phyloP scores from a whole-genome alignment of 1,139 yeast genomes.

The Taiozyma sp. region DNA sequence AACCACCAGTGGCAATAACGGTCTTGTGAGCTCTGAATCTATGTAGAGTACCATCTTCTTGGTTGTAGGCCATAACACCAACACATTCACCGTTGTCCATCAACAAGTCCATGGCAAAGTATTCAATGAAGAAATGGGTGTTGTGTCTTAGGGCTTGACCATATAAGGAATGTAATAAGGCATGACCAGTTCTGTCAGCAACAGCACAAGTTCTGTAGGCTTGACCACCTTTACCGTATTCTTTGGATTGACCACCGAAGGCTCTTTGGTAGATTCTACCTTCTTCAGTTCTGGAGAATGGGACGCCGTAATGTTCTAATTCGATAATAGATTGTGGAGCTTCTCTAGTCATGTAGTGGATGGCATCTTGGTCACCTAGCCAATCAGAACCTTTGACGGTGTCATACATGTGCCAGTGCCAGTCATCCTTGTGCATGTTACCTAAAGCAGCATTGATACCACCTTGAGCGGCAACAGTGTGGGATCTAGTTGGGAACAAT shows the following conservation, averaged over 20 bases:
- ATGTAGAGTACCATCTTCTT: conserved; percentile 98
- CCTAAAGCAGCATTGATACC: conserved; percentile 97
- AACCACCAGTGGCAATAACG: conserved; percentile 97
- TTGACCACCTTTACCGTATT: conserved; percentile 97
- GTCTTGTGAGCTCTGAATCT: conserved; percentile 97
- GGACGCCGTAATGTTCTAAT: conserved; percentile 97
- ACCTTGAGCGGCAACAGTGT: conserved; percentile 99
- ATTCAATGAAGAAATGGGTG: conserved; percentile 97
- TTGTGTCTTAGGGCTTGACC: conserved; percentile 97
- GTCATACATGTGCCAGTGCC: conserved; percentile 99
- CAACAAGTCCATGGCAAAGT: conserved; percentile 89
- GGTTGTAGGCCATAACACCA: conserved; percentile 96
- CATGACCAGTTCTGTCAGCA: conserved; percentile 99
- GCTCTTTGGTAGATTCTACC: conserved; percentile 99
- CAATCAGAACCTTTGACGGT: conserved; percentile 99
- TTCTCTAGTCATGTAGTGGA: conserved; percentile 98
- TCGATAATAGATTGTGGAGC: conserved; percentile 96
- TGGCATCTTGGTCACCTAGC: conserved; percentile 99
- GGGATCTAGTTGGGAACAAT: conserved; percentile 97
- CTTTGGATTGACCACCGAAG: conserved; percentile 96
- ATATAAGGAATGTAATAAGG: conserved; percentile 89
- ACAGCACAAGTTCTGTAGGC: conserved; percentile 99
- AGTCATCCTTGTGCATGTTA: conserved; percentile 96
- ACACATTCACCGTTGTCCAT: conserved; percentile 96
- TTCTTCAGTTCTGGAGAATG: conserved; percentile 94